Evolutionary conservation across 2,329 filamentous ascomycete species (phyloP).

Genomic region (Teratosphaeriaceae sp.): DNA sequence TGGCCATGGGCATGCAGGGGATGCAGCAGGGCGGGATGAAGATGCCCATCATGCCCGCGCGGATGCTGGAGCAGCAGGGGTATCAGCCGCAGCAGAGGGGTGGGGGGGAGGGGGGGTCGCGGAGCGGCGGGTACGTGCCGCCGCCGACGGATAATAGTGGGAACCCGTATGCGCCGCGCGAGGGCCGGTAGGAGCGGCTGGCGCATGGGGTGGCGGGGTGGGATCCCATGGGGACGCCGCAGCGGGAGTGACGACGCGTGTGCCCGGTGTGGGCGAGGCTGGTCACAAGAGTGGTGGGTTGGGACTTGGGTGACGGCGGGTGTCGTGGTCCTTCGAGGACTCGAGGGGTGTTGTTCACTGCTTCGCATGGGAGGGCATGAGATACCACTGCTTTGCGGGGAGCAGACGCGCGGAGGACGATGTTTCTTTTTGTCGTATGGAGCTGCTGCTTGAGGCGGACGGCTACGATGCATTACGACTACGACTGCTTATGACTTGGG

Average conservation of each 20-base stretch:
- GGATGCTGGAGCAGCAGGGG: conserved; percentile 1
- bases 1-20: conserved; percentile 10
- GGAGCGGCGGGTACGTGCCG: too few species aligned
- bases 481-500: too few species aligned
- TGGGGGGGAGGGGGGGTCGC: too few species aligned
- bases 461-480: too few species aligned
- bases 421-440: too few species aligned
- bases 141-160: conserved; percentile 23
- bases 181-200: conserved; percentile 8
- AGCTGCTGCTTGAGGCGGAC: too few species aligned
- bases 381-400: too few species aligned
- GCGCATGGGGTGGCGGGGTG: conserved; percentile 12
- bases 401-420: too few species aligned
- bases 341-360: too few species aligned
- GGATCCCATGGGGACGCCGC: conserved; percentile 12
- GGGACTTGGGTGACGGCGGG: not conserved
- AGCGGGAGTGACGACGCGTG: conserved; percentile 7
- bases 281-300: not conserved
- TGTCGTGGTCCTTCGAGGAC: too few species aligned
- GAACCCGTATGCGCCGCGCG: conserved; percentile 26
- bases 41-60: conserved; percentile 4
- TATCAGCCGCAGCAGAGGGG: conserved; percentile 20
- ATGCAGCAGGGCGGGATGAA: conserved; percentile 5
- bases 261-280: not conserved
- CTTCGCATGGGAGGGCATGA: too few species aligned